Base-by-base conservation (phyloP, 2,329 filamentous ascomycete species). In the Raffaelea ambrosiae region DNA sequence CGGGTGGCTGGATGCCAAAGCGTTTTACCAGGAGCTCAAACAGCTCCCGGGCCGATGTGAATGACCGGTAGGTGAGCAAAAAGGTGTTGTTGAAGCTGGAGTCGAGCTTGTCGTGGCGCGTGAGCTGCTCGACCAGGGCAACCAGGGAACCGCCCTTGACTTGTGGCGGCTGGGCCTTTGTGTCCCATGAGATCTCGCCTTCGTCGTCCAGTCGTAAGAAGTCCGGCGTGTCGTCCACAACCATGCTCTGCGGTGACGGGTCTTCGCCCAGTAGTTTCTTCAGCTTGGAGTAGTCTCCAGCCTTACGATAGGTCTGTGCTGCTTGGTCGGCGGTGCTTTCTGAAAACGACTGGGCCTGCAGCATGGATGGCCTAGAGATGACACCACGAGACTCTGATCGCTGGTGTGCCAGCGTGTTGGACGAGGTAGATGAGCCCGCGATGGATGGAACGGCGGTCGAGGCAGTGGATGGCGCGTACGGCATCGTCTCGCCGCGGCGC, bases 11-110 rank as follows among this genome's bases (percentile, higher is more conserved):
- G 44, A 95, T 87, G 54, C 83, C 87, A 69, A 96, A 98, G 46
- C 93, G 79, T 63, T 89, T 86, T 10, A 96, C 89, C 8, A 98
- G 72, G 62, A 95, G 77, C 64, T 96, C 89, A 59, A 97, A 97
- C 0, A 98, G 73, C 64, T 97, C 93, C 5, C 84, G 75, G 0
- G 91, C 93, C 3, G 83, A 82, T 0, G 93, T 97, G 61, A 98
- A 98, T 0, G 93, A 98, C 53, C 87, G 80, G 64, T 98, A 98
- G 1, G 93, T 98, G 35, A 98, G 78, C 16, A 98, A 80, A 73
- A 98, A 98, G 1, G 93, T 98, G 59, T 91, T 94, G 70, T 97
- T 97, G 69, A 97, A 97, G 53, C 79, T 91, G 3, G 90, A 88
- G 61, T 97, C 93, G 14, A 95, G 77, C 60, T 94, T 93, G 67